phyloP scores from a whole-genome alignment of 2,329 filamentous ascomycete genomes.

The Macroventuria anomochaeta region DNA sequence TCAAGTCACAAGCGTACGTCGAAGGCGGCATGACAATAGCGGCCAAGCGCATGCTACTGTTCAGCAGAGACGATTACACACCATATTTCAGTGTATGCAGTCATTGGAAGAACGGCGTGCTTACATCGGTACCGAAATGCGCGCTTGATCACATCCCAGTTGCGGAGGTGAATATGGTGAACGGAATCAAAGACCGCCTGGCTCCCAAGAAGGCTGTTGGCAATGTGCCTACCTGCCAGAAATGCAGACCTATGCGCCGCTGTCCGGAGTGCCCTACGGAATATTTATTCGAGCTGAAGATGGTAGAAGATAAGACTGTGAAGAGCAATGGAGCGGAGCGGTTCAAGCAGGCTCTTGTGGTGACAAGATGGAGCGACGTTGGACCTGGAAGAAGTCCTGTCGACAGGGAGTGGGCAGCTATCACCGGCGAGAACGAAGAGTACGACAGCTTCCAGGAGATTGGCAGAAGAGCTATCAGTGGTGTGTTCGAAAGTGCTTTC shows the following conservation, averaged over 20 bases:
- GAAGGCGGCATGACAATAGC: constrained; percentile 57
- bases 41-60: constrained; percentile 62
- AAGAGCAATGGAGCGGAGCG: constrained; percentile 48
- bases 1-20: constrained; percentile 62
- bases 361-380: constrained; percentile 68
- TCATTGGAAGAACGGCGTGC: constrained; percentile 67
- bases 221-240: constrained; percentile 60
- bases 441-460: constrained; percentile 63
- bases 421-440: constrained; percentile 48
- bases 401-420: constrained; percentile 60
- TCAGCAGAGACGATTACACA: constrained; percentile 65
- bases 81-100: constrained; percentile 68
- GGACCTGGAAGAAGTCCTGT: constrained; percentile 59
- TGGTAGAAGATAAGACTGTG: constrained; percentile 60
- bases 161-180: constrained; percentile 52
- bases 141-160: constrained; percentile 64
- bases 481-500: constrained; percentile 64
- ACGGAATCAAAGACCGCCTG: constrained; percentile 44
- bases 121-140: constrained; percentile 68
- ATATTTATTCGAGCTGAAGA: constrained; percentile 66
- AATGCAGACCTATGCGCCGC: constrained; percentile 65
- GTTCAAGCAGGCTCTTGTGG: constrained; percentile 66
- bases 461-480: constrained; percentile 63
- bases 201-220: constrained; percentile 47
- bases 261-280: constrained; percentile 69